phyloP scores from a whole-genome alignment of 2,329 filamentous ascomycete species.

The Apiospora malaysiana region DNA sequence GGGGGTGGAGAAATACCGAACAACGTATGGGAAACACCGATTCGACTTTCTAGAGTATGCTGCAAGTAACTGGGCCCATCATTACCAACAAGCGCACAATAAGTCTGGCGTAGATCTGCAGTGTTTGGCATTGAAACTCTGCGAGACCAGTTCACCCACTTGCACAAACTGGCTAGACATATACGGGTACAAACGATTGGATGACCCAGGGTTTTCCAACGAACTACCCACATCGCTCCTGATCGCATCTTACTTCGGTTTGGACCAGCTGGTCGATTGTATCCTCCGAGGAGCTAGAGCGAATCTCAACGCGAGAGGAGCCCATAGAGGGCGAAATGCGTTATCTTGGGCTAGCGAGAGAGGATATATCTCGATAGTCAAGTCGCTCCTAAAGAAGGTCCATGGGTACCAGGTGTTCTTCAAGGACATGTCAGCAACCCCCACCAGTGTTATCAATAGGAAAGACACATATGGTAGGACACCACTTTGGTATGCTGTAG shows the following conservation, averaged over 20 bases:
- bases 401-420: not conserved
- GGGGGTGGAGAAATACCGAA: too few species aligned
- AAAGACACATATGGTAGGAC: not conserved
- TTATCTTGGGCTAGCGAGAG: constrained; percentile 29
- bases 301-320: not conserved
- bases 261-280: constrained; percentile 21
- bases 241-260: constrained; percentile 26
- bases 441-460: not conserved
- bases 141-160: constrained; percentile 16
- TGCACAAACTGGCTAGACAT: constrained; percentile 23
- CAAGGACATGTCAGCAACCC: not conserved
- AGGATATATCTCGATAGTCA: constrained; percentile 23
- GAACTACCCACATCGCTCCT: constrained; percentile 22
- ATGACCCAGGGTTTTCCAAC: not conserved
- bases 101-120: constrained; percentile 5
- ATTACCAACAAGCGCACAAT: constrained; percentile 24
- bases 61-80: constrained; percentile 27
- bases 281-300: constrained; percentile 17
- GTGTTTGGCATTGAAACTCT: constrained; percentile 23
- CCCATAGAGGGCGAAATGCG: constrained; percentile 19
- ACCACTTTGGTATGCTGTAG: not conserved
- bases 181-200: constrained; percentile 20
- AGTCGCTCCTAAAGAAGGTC: constrained; percentile 21
- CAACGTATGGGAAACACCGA: not conserved
- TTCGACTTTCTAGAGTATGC: constrained; percentile 25